A percentile compares a stretch with the other conserved stretches of the same genome.
Evolutionary conservation across 2,329 filamentous ascomycete genomes (phyloP).

Genomic region (Lasiodiplodia gonubiensis): DNA sequence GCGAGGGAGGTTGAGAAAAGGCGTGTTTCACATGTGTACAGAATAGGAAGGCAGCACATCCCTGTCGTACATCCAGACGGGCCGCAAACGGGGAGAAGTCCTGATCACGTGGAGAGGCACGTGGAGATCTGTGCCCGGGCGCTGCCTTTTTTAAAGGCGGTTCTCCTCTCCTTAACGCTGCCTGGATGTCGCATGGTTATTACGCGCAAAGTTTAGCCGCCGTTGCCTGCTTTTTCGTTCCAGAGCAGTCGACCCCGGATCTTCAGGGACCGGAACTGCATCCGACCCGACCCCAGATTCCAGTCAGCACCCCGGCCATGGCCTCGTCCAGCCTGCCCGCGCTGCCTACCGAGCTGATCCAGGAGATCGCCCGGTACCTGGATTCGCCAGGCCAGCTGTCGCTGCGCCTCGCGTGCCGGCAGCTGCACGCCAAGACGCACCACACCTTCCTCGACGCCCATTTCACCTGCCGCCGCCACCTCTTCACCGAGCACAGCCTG

Average conservation of each 20-base stretch:
- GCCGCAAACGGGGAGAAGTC: conserved; percentile 10
- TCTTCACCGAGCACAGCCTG: conserved; percentile 3
- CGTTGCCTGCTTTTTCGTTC: neutral
- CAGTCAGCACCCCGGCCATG: neutral
- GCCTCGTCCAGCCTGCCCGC: neutral
- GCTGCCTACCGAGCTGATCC: conserved; percentile 10
- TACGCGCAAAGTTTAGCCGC: neutral
- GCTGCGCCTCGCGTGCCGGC: neutral
- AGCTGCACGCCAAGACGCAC: conserved; percentile 11
- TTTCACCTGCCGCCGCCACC: neutral
- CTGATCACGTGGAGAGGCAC: conserved; percentile 2
- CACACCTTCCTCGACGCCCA: neutral
- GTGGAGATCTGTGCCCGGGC: conserved; percentile 2
- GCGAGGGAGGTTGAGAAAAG: no score
- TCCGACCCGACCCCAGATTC: neutral
- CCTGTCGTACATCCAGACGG: neutral
- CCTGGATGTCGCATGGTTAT: neutral
- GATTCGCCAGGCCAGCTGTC: neutral
- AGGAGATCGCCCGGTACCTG: conserved; percentile 4
- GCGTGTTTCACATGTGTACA: no score
- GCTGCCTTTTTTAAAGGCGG: neutral
- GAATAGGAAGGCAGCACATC: neutral
- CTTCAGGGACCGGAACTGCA: neutral
- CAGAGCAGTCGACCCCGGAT: conserved; percentile 1
- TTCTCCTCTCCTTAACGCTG: neutral